These are phyloP conservation scores for Fusarium anthophilum DNA, from an alignment of 2,329 filamentous ascomycete species.

Conservation along the genomic window DNA sequence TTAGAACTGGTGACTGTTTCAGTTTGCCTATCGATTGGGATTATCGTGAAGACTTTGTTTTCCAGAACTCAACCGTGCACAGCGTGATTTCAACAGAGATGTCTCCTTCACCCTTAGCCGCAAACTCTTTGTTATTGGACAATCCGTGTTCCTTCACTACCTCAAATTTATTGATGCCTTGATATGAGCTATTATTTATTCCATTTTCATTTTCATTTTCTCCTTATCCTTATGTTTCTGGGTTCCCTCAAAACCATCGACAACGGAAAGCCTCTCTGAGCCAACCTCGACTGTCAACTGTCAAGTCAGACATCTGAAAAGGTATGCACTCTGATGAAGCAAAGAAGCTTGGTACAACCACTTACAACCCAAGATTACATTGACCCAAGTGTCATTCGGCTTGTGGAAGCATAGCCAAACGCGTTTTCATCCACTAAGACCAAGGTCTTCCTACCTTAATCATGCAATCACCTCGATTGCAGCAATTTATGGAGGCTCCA, in stretches of 20 bases:
- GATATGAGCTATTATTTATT: neutral
- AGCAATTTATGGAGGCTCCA: neutral
- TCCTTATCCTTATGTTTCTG: neutral
- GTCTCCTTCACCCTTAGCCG: neutral
- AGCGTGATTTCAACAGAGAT: neutral
- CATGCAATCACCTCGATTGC: neutral
- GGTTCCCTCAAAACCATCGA: neutral
- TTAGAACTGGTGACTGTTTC: too few relatives aligned
- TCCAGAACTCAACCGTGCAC: too few relatives aligned
- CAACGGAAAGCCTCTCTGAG: neutral
- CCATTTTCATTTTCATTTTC: neutral
- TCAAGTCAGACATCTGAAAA: neutral
- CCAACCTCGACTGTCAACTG: neutral
- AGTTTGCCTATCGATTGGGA: too few relatives aligned
- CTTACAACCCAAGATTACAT: neutral
- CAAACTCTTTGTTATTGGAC: neutral
- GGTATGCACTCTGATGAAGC: neutral
- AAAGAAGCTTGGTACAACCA: neutral
- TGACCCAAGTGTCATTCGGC: neutral
- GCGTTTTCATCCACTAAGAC: neutral
- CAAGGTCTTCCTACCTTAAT: neutral
- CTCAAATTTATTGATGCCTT: too few relatives aligned
- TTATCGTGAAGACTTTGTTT: too few relatives aligned
- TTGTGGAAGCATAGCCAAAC: neutral
- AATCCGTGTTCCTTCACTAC: neutral